Conservation (phyloP, 129 eudicot species). For the Glebionis coronaria region DNA sequence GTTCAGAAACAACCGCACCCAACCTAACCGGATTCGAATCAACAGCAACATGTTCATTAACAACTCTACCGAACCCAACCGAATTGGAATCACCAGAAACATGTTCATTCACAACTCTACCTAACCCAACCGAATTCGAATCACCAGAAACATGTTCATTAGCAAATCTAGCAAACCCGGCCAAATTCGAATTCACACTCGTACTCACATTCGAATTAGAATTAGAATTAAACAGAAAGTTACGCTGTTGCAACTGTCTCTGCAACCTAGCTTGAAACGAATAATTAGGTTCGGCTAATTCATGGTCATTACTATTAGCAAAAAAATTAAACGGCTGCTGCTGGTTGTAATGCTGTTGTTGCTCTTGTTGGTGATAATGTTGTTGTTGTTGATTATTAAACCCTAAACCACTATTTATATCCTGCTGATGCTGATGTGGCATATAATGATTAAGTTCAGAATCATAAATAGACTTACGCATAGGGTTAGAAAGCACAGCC, state of each 20-base stretch:
- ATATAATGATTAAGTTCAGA: slow-evolving; percentile 39
- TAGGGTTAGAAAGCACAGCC: slow-evolving; percentile 62
- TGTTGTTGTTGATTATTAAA: slow-evolving; percentile 30
- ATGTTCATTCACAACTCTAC: neutral
- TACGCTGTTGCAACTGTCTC: slow-evolving; percentile 29
- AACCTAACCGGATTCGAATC: neutral
- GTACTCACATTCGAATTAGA: neutral
- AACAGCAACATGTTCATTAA: too few relatives aligned
- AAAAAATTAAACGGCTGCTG: slow-evolving; percentile 17
- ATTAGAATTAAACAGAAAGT: slow-evolving; percentile 27
- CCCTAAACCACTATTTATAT: slow-evolving; percentile 22
- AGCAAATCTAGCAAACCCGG: too few relatives aligned
- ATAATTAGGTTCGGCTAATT: slow-evolving; percentile 22
- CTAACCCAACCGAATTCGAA: neutral
- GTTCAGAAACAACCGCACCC: neutral
- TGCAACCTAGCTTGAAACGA: slow-evolving; percentile 25
- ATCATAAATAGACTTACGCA: slow-evolving; percentile 70
- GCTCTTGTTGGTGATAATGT: slow-evolving; percentile 18
- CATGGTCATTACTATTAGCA: slow-evolving; percentile 24
- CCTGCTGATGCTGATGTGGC: slow-evolving; percentile 40
- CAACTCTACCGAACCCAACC: too few relatives aligned
- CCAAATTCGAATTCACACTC: too few relatives aligned
- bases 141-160: neutral
- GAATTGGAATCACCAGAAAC: too few relatives aligned
- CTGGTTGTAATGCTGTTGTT: slow-evolving; percentile 29